Evolutionary conservation across 2,329 filamentous ascomycete genomes (phyloP), one percentile per base, ranked within the genome.

Genomic region (Gnomoniopsis smithogilvyi): DNA sequence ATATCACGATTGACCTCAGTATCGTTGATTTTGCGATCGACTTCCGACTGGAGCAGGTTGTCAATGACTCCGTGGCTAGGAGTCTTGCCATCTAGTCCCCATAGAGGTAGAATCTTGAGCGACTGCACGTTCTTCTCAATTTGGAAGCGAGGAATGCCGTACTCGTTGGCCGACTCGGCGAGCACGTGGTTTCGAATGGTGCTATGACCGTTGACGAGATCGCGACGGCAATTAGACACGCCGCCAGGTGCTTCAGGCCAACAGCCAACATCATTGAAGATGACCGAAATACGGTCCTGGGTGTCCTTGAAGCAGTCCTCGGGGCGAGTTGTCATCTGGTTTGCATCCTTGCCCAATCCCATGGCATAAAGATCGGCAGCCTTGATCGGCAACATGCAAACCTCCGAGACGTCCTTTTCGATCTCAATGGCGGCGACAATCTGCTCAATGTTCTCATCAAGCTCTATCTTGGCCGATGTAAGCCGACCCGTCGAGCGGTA

Each of bases 121-220:
- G 80, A 82, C 64, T 81, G 78, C 11, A 83, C 75, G 58, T 82
- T 83, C 64, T 76, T 75, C 68, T 83, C 80, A 1, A 80, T 79
- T 66, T 83, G 80, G 67, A 81, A 80, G 19, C 80, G 77, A 6
- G 80, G 80, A 21, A 82, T 74, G 33, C 80, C 80, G 61, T 77
- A 83, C 60, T 83, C 80, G 64, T 81, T 82, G 10, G 80, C 80
- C 6, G 78, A 78, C 68, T 83, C 80, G 51, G 78, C 79, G 47
- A 83, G 70, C 64, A 82, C 80, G 64, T 83, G 80, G 71, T 80
- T 81, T 58, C 79, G 77, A 63, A 83, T 80, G 0, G 78, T 81
- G 47, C 73, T 72, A 62, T 81, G 76, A 15, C 77, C 78, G 64
- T 83, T 81, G 66, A 83, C 79, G 67, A 83, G 74, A 65, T 83